Base-by-base conservation (phyloP, 495 filamentous ascomycete species). In the Massariosphaeria phaeospora region DNA sequence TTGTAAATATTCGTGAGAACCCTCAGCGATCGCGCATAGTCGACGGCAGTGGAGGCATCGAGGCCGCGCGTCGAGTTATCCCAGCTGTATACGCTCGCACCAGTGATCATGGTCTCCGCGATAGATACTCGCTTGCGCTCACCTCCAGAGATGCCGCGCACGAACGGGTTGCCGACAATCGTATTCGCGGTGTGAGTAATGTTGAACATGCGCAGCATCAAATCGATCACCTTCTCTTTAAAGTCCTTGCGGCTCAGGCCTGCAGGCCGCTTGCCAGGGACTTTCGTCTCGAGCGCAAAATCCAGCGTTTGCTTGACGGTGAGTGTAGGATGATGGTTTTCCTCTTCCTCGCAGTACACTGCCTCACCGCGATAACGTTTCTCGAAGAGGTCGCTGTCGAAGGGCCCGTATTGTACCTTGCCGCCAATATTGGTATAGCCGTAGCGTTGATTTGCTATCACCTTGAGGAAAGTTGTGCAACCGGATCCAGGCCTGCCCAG, bases 391-490 rank as follows among this genome's bases (percentile, higher is more conserved):
- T 76, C 68, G 6, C 73, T 72, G 23, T 78, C 77, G 48, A 90
- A 88, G 1, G 83, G 82, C 0, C 88, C 90, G 62, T 93, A 95
- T 0, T 82, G 68, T 0, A 95, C 86, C 17, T 91, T 84, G 5
- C 89, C 90, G 20, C 82, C 76, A 11, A 95, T 75, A 6, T 74
- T 74, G 1, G 86, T 88, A 61, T 89, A 95, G 31, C 89, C 90
- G 61, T 76, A 79, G 6, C 87, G 77, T 62, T 89, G 85, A 59
- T 95, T 94, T 13, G 84, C 79, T 55, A 96, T 85, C 20, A 83
- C 79, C 67, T 93, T 94, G 18, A 96, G 73, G 61, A 95, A 91
- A 0, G 89, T 89, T 0, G 90, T 90, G 66, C 90, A 96, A 29
- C 90, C 90, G 8, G 83, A 84, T 0, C 90, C 91, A 0, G 91